A percentile compares a stretch with the other conserved stretches of the same genome.
These are phyloP conservation scores for Populus hybrid DNA, from an alignment of 441 rosid genomes.

Conservation along the genomic window DNA sequence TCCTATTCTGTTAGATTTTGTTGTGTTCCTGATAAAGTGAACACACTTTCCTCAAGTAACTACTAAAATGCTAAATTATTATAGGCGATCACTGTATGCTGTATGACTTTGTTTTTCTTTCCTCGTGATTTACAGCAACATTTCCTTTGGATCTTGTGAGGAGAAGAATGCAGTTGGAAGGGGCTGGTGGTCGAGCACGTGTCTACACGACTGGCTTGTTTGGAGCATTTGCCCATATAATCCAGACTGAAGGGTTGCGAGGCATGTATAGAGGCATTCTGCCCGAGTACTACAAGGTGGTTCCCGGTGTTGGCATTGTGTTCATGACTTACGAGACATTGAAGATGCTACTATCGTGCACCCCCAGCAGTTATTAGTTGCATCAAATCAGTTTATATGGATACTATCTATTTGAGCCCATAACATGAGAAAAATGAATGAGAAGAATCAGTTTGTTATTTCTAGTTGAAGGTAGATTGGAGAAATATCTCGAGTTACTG, in stretches of 20 bases:
- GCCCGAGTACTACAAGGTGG: constrained; percentile 95
- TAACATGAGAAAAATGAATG: not conserved
- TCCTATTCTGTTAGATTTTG: not conserved
- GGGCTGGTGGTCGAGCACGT: constrained; percentile 82
- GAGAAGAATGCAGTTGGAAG: constrained; percentile 94
- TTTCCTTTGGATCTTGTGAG: constrained; percentile 96
- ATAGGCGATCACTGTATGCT: not conserved
- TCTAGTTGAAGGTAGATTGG: constrained; percentile 12
- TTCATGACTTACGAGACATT: constrained; percentile 89
- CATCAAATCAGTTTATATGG: not conserved
- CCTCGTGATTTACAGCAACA: constrained; percentile 52
- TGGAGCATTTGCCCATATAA: constrained; percentile 71
- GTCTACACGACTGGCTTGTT: constrained; percentile 67
- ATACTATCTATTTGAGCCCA: not conserved
- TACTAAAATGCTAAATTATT: not conserved
- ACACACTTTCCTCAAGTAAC: not conserved
- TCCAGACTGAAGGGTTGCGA: constrained; percentile 66
- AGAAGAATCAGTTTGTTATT: constrained; percentile 7
- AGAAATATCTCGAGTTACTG: constrained; percentile 14
- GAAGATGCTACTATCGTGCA: constrained; percentile 48
- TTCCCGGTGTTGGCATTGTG: constrained; percentile 86
- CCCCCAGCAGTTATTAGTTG: constrained; percentile 24
- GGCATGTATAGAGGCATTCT: constrained; percentile 93
- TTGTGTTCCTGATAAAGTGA: not conserved
- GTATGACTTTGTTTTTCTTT: not conserved